These are phyloP conservation scores for Tuber indicum DNA, from an alignment of 495 filamentous ascomycete species.

Conservation along the genomic window DNA sequence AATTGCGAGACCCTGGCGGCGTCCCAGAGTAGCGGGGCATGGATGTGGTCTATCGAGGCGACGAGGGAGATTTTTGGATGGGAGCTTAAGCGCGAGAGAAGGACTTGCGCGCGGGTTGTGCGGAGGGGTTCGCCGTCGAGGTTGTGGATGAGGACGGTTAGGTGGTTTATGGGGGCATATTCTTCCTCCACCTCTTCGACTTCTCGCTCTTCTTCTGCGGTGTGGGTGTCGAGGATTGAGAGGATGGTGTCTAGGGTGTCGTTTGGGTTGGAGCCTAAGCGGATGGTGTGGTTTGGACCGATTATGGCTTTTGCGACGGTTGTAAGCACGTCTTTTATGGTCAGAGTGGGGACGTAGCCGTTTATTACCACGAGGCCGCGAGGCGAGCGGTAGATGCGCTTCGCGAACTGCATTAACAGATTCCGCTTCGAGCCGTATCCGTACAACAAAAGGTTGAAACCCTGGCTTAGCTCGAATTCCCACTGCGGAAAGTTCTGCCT, in stretches of 20 bases:
- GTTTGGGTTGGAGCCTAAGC: constrained; percentile 56
- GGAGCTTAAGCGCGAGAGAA: constrained; percentile 68
- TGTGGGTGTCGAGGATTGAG: constrained; percentile 50
- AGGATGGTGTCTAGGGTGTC: constrained; percentile 62
- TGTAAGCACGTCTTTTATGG: constrained; percentile 70
- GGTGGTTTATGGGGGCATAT: constrained; percentile 35
- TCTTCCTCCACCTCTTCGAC: constrained; percentile 27
- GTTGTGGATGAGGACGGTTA: constrained; percentile 76
- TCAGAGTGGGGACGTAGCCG: constrained; percentile 71
- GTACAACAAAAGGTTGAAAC: constrained; percentile 86
- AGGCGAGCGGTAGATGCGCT: constrained; percentile 54
- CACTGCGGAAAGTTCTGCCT: constrained; percentile 80
- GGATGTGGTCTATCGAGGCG: constrained; percentile 77
- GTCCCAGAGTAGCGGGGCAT: constrained; percentile 86
- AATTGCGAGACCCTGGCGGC: constrained; percentile 66
- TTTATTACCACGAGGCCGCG: constrained; percentile 69
- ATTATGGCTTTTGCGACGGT: constrained; percentile 63
- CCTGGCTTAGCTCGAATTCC: constrained; percentile 81
- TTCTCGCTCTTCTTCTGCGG: constrained; percentile 39
- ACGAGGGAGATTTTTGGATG: constrained; percentile 68
- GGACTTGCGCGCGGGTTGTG: constrained; percentile 58
- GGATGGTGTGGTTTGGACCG: constrained; percentile 50
- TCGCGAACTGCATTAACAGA: constrained; percentile 70
- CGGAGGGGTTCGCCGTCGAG: constrained; percentile 75
- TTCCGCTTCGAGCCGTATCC: constrained; percentile 83